These are phyloP conservation scores for Vitis rupestris DNA, from an alignment of 164 flowering plant genomes.

Conservation along the genomic window DNA sequence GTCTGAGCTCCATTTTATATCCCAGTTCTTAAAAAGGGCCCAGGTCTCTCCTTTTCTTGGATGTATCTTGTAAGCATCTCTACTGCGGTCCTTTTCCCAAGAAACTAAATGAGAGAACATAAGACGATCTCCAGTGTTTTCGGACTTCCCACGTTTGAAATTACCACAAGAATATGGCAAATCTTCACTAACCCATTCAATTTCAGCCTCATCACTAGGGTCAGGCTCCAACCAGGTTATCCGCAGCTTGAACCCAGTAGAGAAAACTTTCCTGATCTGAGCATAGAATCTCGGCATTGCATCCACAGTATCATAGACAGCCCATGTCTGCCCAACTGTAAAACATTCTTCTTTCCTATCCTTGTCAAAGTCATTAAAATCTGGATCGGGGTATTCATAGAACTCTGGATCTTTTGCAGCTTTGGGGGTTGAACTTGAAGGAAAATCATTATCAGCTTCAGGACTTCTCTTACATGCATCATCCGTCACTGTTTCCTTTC, in stretches of 20 bases:
- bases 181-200: conserved; percentile 35
- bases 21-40: conserved; percentile 82
- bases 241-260: conserved; percentile 47
- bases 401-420: conserved; percentile 16
- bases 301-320: conserved; percentile 64
- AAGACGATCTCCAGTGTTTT: conserved; percentile 26
- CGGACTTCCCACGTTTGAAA: conserved; percentile 39
- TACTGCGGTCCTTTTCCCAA: conserved; percentile 28
- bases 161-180: conserved; percentile 76
- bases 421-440: conserved; percentile 12
- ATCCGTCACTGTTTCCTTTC: conserved; percentile 5
- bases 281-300: conserved; percentile 96
- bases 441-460: conserved; percentile 8
- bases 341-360: conserved; percentile 44
- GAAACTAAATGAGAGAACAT: conserved; percentile 64
- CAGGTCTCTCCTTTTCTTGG: conserved; percentile 79
- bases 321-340: conserved; percentile 74
- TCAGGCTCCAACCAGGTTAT: conserved; percentile 80
- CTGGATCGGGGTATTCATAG: conserved; percentile 49
- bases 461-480: conserved; percentile 5
- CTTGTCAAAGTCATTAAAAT: conserved; percentile 66
- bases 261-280: conserved; percentile 40
- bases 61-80: conserved; percentile 27
- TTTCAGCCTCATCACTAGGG: conserved; percentile 39
- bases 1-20: conserved; percentile 43